Evolutionary conservation across 345 rosid genomes (phyloP).

Genomic region (Salix caprea): DNA sequence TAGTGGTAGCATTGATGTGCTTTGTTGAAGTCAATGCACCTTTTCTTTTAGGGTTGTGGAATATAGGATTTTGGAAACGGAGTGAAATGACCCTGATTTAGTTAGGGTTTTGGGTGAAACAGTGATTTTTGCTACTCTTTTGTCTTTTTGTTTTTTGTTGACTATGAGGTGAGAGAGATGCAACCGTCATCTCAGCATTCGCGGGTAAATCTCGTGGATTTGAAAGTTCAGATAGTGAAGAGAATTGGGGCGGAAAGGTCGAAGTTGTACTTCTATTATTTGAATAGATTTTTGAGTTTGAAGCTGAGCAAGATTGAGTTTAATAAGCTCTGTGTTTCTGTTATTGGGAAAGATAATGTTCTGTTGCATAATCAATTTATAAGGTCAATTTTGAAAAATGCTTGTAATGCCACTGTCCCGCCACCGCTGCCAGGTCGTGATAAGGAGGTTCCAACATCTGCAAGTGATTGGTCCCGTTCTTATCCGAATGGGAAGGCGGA

Average conservation of each 20-base stretch:
- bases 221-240: conserved; percentile 34
- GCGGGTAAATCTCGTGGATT: conserved; percentile 23
- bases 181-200: conserved; percentile 17
- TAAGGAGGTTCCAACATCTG: conserved; percentile 12
- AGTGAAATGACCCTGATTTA: conserved; percentile 12
- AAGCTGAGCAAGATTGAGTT: conserved; percentile 34
- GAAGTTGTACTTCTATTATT: conserved; percentile 31
- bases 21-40: not conserved
- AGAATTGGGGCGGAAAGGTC: conserved; percentile 37
- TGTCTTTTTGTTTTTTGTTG: not conserved
- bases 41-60: not conserved
- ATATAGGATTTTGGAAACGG: conserved; percentile 12
- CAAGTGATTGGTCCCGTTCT: conserved; percentile 4
- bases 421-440: conserved; percentile 18
- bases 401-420: conserved; percentile 30
- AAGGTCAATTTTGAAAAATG: conserved; percentile 38
- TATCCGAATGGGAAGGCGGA: conserved; percentile 32
- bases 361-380: conserved; percentile 43
- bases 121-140: not conserved
- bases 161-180: conserved; percentile 24
- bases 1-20: conserved; percentile 3
- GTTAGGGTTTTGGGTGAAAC: not conserved
- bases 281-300: conserved; percentile 34
- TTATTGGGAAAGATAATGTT: conserved; percentile 39
- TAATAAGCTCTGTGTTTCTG: conserved; percentile 31